Percentiles rank a stretch among this genome's conserved stretches.
Evolutionary conservation across 176 grass and related monocot genomes (phyloP).

Genomic region (Juncus effusus): DNA sequence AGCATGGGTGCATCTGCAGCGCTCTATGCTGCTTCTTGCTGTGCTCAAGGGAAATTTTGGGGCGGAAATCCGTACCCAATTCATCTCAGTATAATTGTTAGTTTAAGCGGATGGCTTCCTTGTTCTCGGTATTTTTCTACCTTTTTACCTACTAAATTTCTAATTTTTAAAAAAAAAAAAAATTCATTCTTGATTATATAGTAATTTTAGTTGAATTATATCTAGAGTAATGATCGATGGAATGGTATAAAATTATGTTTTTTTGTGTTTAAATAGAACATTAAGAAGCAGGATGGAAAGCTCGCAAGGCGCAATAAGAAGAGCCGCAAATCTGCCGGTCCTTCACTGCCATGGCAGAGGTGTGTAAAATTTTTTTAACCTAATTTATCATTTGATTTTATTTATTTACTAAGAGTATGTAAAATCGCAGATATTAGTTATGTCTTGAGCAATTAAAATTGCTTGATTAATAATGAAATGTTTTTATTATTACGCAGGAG

Average conservation of each 20-base stretch:
- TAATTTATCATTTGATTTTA: background rate
- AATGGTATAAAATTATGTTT: background rate
- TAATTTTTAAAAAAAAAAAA: background rate
- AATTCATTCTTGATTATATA: background rate
- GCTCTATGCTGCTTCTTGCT: constrained; percentile 81
- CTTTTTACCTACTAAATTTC: background rate
- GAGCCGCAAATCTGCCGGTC: constrained; percentile 58
- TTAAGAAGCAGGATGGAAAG: constrained; percentile 79
- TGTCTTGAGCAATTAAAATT: background rate
- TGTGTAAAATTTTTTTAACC: background rate
- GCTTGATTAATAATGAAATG: background rate
- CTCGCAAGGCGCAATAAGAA: constrained; percentile 60
- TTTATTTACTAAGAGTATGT: background rate
- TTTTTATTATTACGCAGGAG: constrained; percentile 40
- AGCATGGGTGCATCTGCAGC: constrained; percentile 74
- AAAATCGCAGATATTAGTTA: background rate
- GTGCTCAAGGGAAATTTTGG: constrained; percentile 67
- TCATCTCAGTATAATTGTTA: constrained; percentile 45
- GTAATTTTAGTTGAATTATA: background rate
- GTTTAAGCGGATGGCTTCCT: constrained; percentile 96
- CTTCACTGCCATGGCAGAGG: constrained; percentile 85
- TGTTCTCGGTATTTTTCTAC: constrained; percentile 57
- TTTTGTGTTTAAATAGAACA: constrained; percentile 39
- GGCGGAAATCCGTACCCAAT: constrained; percentile 57
- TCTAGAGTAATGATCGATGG: background rate